Percentiles rank a stretch among this genome's conserved stretches.
These are phyloP conservation scores for Aspergillus luchuensis DNA, from an alignment of 2,329 filamentous ascomycete genomes.

Conservation along the genomic window DNA sequence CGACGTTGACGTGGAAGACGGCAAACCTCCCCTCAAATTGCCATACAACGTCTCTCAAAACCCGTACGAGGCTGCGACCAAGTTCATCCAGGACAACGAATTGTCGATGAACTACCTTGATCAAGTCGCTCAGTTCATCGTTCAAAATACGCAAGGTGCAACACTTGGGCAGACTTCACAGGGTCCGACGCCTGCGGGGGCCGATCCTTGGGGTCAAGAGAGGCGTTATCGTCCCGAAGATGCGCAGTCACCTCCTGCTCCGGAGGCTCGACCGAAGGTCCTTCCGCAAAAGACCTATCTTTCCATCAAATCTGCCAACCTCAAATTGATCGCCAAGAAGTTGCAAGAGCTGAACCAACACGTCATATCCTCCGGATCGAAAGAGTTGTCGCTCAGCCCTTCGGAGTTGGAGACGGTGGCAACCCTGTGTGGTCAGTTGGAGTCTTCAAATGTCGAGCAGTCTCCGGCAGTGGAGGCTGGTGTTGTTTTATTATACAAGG, in stretches of 20 bases:
- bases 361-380: conserved; percentile 70
- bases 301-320: conserved; percentile 72
- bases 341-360: conserved; percentile 69
- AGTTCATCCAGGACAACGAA: conserved; percentile 87
- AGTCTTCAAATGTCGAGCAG: conserved; percentile 47
- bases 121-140: conserved; percentile 89
- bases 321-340: conserved; percentile 72
- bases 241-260: conserved; percentile 36
- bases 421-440: conserved; percentile 64
- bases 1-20: conserved; percentile 93
- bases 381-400: conserved; percentile 72
- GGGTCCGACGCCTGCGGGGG: conserved; percentile 49
- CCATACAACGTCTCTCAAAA: conserved; percentile 92
- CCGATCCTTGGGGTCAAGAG: conserved; percentile 78
- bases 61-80: conserved; percentile 86
- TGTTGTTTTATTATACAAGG: conserved; percentile 67
- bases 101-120: conserved; percentile 85
- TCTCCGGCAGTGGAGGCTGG: conserved; percentile 55
- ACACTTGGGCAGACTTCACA: conserved; percentile 67
- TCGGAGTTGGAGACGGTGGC: conserved; percentile 67
- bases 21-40: conserved; percentile 88
- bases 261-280: conserved; percentile 56
- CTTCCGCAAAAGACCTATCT: conserved; percentile 81
- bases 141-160: conserved; percentile 83
- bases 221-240: conserved; percentile 77